Conservation (phyloP, 1,139 yeast species). For the Martiniozyma asiatica region DNA sequence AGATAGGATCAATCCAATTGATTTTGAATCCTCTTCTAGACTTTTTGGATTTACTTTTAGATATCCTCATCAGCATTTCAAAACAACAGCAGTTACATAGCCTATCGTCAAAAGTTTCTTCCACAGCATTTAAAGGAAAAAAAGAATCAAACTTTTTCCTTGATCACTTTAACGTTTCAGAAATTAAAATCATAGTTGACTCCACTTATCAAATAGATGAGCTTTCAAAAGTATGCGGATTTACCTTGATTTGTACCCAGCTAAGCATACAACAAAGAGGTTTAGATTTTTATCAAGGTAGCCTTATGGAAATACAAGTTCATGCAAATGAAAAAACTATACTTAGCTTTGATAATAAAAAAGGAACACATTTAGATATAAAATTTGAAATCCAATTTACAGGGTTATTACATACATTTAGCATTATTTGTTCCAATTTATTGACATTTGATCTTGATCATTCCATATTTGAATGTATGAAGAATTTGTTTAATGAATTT, state of each 20-base stretch:
- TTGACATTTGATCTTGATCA: conserved; percentile 26
- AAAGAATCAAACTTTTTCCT: too few relatives aligned
- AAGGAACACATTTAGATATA: conserved; percentile 31
- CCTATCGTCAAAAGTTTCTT: too few relatives aligned
- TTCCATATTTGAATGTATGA: conserved; percentile 1
- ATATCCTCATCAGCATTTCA: too few relatives aligned
- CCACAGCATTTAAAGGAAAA: too few relatives aligned
- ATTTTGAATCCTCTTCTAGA: conserved; percentile 29
- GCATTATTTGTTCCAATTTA: conserved; percentile 32
- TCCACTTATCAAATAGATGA: too few relatives aligned
- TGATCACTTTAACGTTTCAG: too few relatives aligned
- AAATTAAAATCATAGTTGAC: too few relatives aligned
- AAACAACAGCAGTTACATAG: too few relatives aligned
- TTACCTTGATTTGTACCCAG: too few relatives aligned
- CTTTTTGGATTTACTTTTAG: conserved; percentile 12
- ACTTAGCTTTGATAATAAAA: conserved; percentile 18
- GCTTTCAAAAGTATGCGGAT: too few relatives aligned
- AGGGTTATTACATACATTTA: conserved; percentile 25
- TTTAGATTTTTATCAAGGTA: conserved; percentile 34
- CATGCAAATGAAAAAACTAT: conserved; percentile 16
- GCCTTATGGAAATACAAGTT: conserved; percentile 27
- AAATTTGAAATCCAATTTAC: conserved; percentile 35
- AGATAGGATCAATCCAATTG: conserved; percentile 33
- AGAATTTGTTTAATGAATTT: conserved; percentile 1
- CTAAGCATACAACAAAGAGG: conserved; percentile 33